Evolutionary conservation across 1,139 yeast species (phyloP).

Genomic region (Meyerozyma carpophila): DNA sequence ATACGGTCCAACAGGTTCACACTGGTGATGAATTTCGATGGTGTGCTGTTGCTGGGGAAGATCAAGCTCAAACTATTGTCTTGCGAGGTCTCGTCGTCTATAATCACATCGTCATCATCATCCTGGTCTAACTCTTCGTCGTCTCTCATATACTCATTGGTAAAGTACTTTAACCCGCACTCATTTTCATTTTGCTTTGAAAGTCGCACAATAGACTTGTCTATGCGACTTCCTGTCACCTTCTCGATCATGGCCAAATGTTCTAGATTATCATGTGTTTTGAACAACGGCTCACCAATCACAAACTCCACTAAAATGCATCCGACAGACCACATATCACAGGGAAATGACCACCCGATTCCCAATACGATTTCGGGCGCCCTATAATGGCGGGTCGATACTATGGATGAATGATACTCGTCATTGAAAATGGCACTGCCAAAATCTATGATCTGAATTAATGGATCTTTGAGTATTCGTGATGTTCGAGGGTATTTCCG

Average conservation of each 20-base stretch:
- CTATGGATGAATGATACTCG: slow-evolving; percentile 89
- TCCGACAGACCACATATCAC: slow-evolving; percentile 97
- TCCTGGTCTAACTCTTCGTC: slow-evolving; percentile 18
- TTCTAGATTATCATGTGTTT: slow-evolving; percentile 90
- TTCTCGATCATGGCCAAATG: slow-evolving; percentile 95
- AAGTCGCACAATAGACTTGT: slow-evolving; percentile 30
- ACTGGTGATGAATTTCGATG: slow-evolving; percentile 43
- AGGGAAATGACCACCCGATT: slow-evolving; percentile 85
- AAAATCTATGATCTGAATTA: slow-evolving; percentile 87
- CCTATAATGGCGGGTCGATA: slow-evolving; percentile 91
- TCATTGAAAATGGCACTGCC: slow-evolving; percentile 93
- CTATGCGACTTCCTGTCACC: slow-evolving; percentile 46
- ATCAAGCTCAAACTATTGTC: slow-evolving; percentile 23
- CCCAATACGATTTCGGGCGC: slow-evolving; percentile 97
- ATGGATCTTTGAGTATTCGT: slow-evolving; percentile 67
- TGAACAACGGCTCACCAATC: slow-evolving; percentile 93
- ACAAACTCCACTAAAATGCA: slow-evolving; percentile 88
- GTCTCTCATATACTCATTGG: slow-evolving; percentile 19
- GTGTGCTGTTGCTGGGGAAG: slow-evolving; percentile 33
- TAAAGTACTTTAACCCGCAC: slow-evolving; percentile 38
- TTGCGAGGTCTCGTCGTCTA: slow-evolving; percentile 24
- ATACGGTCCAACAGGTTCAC: slow-evolving; percentile 51
- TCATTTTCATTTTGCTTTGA: slow-evolving; percentile 37
- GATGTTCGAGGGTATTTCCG: slow-evolving; percentile 34
- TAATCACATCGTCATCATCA: slow-evolving; percentile 22